Conservation (phyloP, 2,329 filamentous ascomycete species). For the Pseudogymnoascus destructans region DNA sequence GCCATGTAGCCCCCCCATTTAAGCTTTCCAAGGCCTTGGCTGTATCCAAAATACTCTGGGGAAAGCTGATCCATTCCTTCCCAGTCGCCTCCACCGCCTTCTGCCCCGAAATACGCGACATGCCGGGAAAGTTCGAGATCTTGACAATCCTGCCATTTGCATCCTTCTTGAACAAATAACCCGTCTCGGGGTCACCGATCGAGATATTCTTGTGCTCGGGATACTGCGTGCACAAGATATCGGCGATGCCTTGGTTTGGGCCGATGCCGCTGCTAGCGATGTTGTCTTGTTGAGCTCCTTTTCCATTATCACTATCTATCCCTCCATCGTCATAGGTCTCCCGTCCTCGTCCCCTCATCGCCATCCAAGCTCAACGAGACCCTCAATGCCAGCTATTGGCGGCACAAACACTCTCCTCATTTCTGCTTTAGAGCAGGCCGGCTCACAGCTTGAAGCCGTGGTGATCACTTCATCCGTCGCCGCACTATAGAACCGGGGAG, state of each 20-base stretch:
- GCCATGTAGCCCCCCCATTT: neutral
- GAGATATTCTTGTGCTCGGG: constrained; percentile 28
- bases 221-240: constrained; percentile 30
- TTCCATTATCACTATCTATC: constrained; percentile 30
- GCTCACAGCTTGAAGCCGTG: neutral
- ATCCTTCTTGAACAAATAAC: constrained; percentile 26
- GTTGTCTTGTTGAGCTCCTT: constrained; percentile 30
- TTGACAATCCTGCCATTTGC: constrained; percentile 17
- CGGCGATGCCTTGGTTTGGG: constrained; percentile 29
- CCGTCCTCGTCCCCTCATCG: constrained; percentile 25
- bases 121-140: constrained; percentile 11
- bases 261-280: constrained; percentile 26
- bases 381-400: constrained; percentile 11
- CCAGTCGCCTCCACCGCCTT: constrained; percentile 23
- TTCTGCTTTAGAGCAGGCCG: neutral
- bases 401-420: neutral
- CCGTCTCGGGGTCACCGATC: constrained; percentile 29
- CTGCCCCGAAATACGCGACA: constrained; percentile 18
- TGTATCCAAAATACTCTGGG: constrained; percentile 26
- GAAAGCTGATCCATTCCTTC: constrained; percentile 20
- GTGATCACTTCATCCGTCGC: neutral
- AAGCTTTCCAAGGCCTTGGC: constrained; percentile 24
- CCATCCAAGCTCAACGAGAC: constrained; percentile 26
- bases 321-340: constrained; percentile 31
- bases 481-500: neutral